These are phyloP conservation scores for Vanrija sp. DNA, from an alignment of 1,284 basidiomycete genomes.

Conservation along the genomic window DNA sequence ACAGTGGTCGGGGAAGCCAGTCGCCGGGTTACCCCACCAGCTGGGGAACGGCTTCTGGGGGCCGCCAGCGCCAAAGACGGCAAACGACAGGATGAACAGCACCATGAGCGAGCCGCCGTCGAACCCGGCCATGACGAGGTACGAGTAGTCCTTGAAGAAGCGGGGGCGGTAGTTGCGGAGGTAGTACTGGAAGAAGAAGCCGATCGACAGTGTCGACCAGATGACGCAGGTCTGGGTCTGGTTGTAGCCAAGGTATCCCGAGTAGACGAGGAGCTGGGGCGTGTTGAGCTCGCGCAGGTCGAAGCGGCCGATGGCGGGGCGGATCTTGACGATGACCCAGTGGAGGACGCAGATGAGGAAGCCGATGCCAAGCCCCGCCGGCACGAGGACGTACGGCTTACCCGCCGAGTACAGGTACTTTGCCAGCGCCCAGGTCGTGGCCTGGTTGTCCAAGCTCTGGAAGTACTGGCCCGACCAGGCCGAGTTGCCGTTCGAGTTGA, in stretches of 20 bases:
- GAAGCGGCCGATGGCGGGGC: slow-evolving; percentile 7
- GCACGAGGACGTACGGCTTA: slow-evolving; percentile 15
- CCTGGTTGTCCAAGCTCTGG: slow-evolving; percentile 16
- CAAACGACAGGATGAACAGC: slow-evolving; percentile 49
- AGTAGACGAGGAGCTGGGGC: slow-evolving; percentile 15
- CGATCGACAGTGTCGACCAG: slow-evolving; percentile 19
- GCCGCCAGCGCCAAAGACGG: slow-evolving; percentile 26
- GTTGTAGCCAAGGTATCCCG: slow-evolving; percentile 16
- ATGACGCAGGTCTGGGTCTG: slow-evolving; percentile 21
- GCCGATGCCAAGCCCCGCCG: slow-evolving; percentile 17
- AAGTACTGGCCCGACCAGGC: slow-evolving; percentile 15
- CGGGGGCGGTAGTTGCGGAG: slow-evolving; percentile 18
- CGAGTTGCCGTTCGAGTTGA: slow-evolving; percentile 13
- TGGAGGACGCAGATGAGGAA: slow-evolving; percentile 15
- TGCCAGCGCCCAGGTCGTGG: slow-evolving; percentile 22
- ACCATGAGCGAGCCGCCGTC: slow-evolving; percentile 48
- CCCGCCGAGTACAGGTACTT: slow-evolving; percentile 11
- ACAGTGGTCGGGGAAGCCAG: slow-evolving; percentile 19
- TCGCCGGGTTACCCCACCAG: slow-evolving; percentile 28
- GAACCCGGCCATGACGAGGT: slow-evolving; percentile 33
- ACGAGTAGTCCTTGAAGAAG: slow-evolving; percentile 22
- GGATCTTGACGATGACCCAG: slow-evolving; percentile 2
- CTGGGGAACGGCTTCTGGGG: slow-evolving; percentile 17
- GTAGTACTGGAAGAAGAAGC: slow-evolving; percentile 24
- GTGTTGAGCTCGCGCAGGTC: slow-evolving; percentile 14